A percentile compares a stretch with the other conserved stretches of the same genome.
Evolutionary conservation across 345 rosid genomes (phyloP).

Genomic region (Iberis pinnata): DNA sequence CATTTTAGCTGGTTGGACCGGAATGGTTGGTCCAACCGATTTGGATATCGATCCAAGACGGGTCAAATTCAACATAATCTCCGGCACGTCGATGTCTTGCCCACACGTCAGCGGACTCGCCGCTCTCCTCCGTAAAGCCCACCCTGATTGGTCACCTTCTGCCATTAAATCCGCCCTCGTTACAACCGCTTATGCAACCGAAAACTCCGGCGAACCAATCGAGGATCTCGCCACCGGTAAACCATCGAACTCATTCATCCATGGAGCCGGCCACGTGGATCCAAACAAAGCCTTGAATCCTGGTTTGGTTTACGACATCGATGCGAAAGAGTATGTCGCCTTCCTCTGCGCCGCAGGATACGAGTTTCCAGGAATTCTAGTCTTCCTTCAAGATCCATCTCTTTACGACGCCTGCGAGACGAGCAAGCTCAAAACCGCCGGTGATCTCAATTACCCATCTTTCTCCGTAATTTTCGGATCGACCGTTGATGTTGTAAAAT

Average conservation of each 20-base stretch:
- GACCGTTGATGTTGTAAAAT: conserved; percentile 31
- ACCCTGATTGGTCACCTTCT: conserved; percentile 67
- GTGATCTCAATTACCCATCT: conserved; percentile 68
- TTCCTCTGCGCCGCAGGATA: conserved; percentile 90
- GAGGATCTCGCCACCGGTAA: conserved; percentile 67
- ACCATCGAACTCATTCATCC: conserved; percentile 56
- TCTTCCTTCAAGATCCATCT: conserved; percentile 46
- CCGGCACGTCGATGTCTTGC: conserved; percentile 91
- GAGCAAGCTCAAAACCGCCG: conserved; percentile 37
- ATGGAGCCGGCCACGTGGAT: conserved; percentile 84
- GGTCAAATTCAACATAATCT: conserved; percentile 60
- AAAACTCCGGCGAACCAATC: conserved; percentile 55
- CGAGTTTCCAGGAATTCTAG: conserved; percentile 39
- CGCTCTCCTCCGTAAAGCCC: conserved; percentile 58
- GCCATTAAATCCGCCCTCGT: conserved; percentile 64
- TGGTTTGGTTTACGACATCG: conserved; percentile 69
- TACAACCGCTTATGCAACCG: conserved; percentile 65
- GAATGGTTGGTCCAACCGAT: conserved; percentile 47
- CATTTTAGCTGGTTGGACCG: conserved; percentile 82
- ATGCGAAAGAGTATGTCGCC: conserved; percentile 38
- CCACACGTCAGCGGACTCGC: conserved; percentile 83
- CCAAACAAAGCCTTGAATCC: conserved; percentile 74
- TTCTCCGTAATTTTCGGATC: conserved; percentile 52
- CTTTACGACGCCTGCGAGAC: conserved; percentile 33
- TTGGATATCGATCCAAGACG: conserved; percentile 57